Evolutionary conservation across 306 rosid genomes (phyloP).

Genomic region (Cotoneaster glaucophyllus): DNA sequence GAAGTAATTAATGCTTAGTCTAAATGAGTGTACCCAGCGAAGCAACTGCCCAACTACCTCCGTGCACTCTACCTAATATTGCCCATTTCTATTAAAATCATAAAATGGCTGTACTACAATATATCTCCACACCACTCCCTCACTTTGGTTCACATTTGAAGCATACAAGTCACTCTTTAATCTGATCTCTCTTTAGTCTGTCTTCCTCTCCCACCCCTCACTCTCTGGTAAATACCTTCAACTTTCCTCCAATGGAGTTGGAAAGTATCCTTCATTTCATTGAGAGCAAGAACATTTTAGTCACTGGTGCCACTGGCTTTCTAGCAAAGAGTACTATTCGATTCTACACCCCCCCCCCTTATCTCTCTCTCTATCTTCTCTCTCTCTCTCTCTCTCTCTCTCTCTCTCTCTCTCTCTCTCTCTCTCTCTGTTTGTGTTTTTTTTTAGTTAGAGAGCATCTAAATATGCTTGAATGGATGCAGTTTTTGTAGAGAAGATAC

Average conservation of each 20-base stretch:
- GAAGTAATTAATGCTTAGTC: not conserved
- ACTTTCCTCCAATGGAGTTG: constrained; percentile 44
- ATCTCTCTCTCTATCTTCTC: not conserved
- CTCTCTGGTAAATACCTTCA: not conserved
- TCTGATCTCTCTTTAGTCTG: not conserved
- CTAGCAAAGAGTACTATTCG: constrained; percentile 52
- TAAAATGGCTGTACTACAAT: not conserved
- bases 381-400: not conserved
- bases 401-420: not conserved
- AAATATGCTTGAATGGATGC: not conserved
- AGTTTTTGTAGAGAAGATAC: constrained; percentile 77
- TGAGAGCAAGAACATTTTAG: constrained; percentile 46
- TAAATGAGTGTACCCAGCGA: not conserved
- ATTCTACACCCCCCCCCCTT: not conserved
- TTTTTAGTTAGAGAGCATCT: not conserved
- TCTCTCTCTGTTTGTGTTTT: not conserved
- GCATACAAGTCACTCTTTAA: not conserved
- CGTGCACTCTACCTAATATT: constrained; percentile 9
- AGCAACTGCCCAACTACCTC: constrained; percentile 4
- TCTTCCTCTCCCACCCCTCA: not conserved
- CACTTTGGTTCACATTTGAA: not conserved
- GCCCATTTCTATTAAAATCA: not conserved
- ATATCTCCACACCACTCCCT: not conserved
- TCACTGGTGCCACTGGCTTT: constrained; percentile 69
- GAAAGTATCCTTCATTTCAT: constrained; percentile 51